phyloP scores from a whole-genome alignment of 495 filamentous ascomycete species.

The Penicillium longicatenatum region DNA sequence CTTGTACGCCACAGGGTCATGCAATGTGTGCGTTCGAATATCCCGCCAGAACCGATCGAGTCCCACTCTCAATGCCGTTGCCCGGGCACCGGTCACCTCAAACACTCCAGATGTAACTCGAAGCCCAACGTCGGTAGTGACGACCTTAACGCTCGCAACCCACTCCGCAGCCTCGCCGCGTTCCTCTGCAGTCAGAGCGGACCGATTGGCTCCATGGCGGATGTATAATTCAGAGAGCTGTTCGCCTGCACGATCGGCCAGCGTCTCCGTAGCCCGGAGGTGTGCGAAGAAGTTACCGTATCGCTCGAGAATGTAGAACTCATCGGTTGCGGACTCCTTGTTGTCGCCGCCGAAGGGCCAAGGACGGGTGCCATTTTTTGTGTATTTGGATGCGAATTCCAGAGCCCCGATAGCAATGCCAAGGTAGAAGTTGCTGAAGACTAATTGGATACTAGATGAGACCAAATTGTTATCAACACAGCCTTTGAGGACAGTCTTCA shows the following conservation, averaged over 20 bases:
- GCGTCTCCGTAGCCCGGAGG: conserved; percentile 55
- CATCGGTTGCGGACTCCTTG: conserved; percentile 55
- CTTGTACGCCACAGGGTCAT: conserved; percentile 66
- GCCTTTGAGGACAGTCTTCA: background rate
- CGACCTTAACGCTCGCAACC: conserved; percentile 61
- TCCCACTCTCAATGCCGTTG: conserved; percentile 54
- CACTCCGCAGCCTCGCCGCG: conserved; percentile 60
- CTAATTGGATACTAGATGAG: conserved; percentile 31
- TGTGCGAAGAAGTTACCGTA: conserved; percentile 63
- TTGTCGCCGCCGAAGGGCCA: conserved; percentile 62
- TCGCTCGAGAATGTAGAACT: conserved; percentile 61
- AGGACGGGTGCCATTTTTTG: conserved; percentile 49
- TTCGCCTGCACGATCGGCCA: conserved; percentile 54
- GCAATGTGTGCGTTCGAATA: conserved; percentile 59
- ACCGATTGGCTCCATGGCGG: conserved; percentile 33
- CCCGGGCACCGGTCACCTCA: conserved; percentile 58
- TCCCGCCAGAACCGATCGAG: conserved; percentile 64
- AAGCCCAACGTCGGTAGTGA: conserved; percentile 58
- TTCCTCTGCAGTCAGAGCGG: conserved; percentile 42
- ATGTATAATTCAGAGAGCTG: conserved; percentile 45
- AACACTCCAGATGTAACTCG: conserved; percentile 58
- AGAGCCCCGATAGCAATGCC: conserved; percentile 59
- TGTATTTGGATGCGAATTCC: conserved; percentile 52
- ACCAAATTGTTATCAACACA: background rate
- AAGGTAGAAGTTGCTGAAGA: conserved; percentile 64